Base-by-base conservation (phyloP, 1,139 yeast species). In the Torulaspora pretoriensis region DNA sequence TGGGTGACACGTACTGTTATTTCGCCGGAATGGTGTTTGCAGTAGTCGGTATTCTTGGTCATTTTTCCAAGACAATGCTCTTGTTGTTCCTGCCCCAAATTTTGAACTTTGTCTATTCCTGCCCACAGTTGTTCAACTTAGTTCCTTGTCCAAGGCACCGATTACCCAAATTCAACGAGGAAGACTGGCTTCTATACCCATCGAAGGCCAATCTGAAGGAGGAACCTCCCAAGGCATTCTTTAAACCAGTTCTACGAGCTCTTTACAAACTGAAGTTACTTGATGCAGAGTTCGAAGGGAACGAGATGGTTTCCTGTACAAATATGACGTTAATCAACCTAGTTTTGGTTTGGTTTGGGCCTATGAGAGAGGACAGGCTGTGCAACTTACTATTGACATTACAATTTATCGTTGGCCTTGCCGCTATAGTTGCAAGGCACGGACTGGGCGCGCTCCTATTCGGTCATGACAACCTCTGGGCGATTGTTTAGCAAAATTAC, bases 11-110 rank as follows among this genome's bases (percentile, higher is more conserved):
- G 0, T 94, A 85, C 69, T 92, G 99, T 67, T 92, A 94, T 67
- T 89, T 92, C 65, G 88, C 96, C 26, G 99, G 99, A 3, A 92
- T 92, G 98, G 96, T 92, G 1, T 90, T 92, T 67, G 98, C 97
- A 0, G 94, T 90, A 30, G 96, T 88, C 23, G 97, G 97, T 2
- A 94, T 92, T 35, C 75, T 88, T 49, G 97, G 97, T 1, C 99
- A 92, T 68, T 94, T 90, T 64, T 87, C 97, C 38, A 92, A 92
- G 67, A 92, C 99, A 0, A 72, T 92, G 55, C 70, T 92, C 64
- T 68, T 90, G 30, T 83, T 92, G 63, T 83, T 92, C 63, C 69
- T 87, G 29, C 97, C 97, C 1, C 98, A 92, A 67, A 86, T 92
- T 42, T 68, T 88, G 67, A 92, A 92, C 63, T 94, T 94, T 56